phyloP scores from a whole-genome alignment of 805 yeast species.

The Blastobotrys parvus region DNA sequence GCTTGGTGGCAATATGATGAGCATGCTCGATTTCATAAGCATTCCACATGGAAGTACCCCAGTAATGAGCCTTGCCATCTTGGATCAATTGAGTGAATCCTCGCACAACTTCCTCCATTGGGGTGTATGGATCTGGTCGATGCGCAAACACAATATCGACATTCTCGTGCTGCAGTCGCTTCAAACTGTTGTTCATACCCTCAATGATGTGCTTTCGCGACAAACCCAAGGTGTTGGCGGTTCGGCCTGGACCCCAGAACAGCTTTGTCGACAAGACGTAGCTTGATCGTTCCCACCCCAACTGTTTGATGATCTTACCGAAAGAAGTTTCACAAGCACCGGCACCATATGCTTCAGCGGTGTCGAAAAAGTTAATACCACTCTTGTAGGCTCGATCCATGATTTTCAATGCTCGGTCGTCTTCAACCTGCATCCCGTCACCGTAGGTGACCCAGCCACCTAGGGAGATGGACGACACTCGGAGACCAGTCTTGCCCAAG shows the following conservation, averaged over 20 bases:
- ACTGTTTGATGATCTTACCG: conserved; percentile 24
- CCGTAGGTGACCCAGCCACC: conserved; percentile 29
- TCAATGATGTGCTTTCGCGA: conserved; percentile 28
- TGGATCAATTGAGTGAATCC: conserved; percentile 26
- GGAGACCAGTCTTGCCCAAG: conserved; percentile 26
- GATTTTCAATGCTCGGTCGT: conserved; percentile 21
- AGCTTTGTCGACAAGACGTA: conserved; percentile 27
- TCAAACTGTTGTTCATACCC: conserved; percentile 24
- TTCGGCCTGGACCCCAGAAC: conserved; percentile 23
- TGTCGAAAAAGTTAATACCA: conserved; percentile 28
- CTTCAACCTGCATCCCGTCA: conserved; percentile 20
- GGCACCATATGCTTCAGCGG: conserved; percentile 25
- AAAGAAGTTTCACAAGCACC: conserved; percentile 25
- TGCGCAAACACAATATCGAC: conserved; percentile 29
- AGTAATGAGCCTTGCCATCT: conserved; percentile 27
- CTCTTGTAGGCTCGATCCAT: conserved; percentile 25
- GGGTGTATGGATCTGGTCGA: conserved; percentile 25
- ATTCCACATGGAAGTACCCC: conserved; percentile 29
- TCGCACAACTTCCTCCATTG: conserved; percentile 28
- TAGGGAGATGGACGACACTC: conserved; percentile 26
- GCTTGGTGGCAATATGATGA: conserved; percentile 27
- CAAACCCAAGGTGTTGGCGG: conserved; percentile 24
- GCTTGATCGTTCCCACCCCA: conserved; percentile 25
- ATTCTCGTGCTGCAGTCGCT: conserved; percentile 26
- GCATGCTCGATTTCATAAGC: conserved; percentile 29